These are phyloP conservation scores for Nidularia sp. DNA, from an alignment of 768 basidiomycete genomes.

Conservation along the genomic window DNA sequence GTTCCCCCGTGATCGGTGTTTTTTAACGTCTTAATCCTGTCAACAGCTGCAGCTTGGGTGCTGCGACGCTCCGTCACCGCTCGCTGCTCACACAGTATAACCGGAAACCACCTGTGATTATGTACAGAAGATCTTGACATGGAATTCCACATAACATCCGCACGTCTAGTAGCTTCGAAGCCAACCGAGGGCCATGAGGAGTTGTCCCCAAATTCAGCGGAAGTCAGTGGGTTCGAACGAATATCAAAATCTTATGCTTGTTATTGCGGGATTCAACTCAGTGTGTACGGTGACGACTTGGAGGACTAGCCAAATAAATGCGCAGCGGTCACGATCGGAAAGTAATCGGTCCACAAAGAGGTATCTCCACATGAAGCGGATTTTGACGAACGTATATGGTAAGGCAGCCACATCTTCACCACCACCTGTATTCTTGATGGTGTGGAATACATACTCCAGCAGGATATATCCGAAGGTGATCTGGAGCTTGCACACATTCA, in stretches of 20 bases:
- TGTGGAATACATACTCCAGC: constrained; percentile 8
- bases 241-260: too few relatives aligned
- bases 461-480: constrained; percentile 7
- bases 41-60: too few relatives aligned
- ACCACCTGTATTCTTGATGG: constrained; percentile 13
- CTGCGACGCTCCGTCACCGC: not conserved
- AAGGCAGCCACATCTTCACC: not conserved
- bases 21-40: not conserved
- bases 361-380: not conserved
- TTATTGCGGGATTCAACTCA: too few relatives aligned
- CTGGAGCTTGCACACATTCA: constrained; percentile 1
- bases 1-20: not conserved
- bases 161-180: not conserved
- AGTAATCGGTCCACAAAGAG: not conserved
- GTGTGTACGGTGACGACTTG: too few relatives aligned
- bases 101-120: not conserved
- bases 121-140: not conserved
- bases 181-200: too few relatives aligned
- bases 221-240: too few relatives aligned
- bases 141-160: not conserved
- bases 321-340: not conserved
- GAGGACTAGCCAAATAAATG: not conserved
- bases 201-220: too few relatives aligned
- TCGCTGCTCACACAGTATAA: not conserved
- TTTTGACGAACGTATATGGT: not conserved